Evolutionary conservation across 2,329 filamentous ascomycete species (phyloP).

Genomic region (Tetracladium maxilliforme): DNA sequence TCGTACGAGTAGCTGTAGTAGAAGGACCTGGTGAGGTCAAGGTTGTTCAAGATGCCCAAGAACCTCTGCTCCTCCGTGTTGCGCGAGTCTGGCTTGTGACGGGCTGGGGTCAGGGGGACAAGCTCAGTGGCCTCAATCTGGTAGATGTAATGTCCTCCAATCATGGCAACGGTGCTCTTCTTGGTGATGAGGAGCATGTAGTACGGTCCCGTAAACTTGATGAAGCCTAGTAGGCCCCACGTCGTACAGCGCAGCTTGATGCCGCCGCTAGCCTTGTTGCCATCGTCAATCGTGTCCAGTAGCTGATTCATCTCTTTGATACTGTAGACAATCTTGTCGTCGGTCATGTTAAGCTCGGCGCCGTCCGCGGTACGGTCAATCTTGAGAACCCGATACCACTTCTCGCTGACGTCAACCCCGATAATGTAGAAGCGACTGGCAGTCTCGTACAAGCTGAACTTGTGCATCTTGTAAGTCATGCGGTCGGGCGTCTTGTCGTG

Average conservation of each 20-base stretch:
- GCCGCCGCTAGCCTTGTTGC: conserved; percentile 80
- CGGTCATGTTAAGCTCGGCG: conserved; percentile 68
- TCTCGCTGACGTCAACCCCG: conserved; percentile 80
- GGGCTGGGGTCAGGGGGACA: conserved; percentile 67
- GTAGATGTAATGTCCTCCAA: conserved; percentile 92
- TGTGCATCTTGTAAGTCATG: conserved; percentile 61
- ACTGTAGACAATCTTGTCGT: conserved; percentile 91
- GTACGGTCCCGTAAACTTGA: conserved; percentile 87
- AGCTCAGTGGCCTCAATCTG: conserved; percentile 90
- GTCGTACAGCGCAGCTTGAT: conserved; percentile 79
- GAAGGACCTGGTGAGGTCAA: conserved; percentile 82
- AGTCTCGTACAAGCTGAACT: conserved; percentile 95
- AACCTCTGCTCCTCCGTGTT: conserved; percentile 86
- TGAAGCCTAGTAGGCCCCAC: conserved; percentile 91
- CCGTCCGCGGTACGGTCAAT: conserved; percentile 79
- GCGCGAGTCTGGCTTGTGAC: conserved; percentile 59
- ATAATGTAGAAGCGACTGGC: conserved; percentile 88
- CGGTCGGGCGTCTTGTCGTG: conserved; percentile 21
- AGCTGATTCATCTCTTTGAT: conserved; percentile 86
- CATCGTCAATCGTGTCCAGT: conserved; percentile 88
- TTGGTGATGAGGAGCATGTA: conserved; percentile 98
- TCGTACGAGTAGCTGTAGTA: conserved; percentile 99
- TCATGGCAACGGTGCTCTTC: conserved; percentile 86
- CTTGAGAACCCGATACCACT: conserved; percentile 80
- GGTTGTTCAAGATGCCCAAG: conserved; percentile 73